A percentile compares a stretch with the other conserved stretches of the same genome.
Conservation (phyloP, 352 stramenopile species). For the Phytophthora pluvialis region DNA sequence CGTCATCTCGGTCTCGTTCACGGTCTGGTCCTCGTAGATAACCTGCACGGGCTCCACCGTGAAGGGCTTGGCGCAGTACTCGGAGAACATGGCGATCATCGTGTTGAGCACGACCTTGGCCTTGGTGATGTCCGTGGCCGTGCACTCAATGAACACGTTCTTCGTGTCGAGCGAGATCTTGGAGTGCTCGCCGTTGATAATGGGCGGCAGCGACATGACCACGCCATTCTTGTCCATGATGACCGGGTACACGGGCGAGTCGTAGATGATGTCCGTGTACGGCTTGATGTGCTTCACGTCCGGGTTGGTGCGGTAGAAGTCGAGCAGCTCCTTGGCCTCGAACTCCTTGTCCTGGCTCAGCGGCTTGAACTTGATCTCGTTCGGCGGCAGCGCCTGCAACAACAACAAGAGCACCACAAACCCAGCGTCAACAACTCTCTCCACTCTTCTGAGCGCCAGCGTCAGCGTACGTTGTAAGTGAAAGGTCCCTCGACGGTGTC, state of each 20-base stretch:
- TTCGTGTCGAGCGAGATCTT: conserved; percentile 97
- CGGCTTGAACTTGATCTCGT: conserved; percentile 97
- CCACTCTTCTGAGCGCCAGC: not conserved
- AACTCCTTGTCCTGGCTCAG: conserved; percentile 93
- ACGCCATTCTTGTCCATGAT: conserved; percentile 96
- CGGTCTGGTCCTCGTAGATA: conserved; percentile 93
- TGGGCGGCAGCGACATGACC: conserved; percentile 98
- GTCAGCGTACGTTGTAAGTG: conserved; percentile 80
- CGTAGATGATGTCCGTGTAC: conserved; percentile 99
- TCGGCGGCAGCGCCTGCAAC: conserved; percentile 86
- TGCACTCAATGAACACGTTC: conserved; percentile 99
- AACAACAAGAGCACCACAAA: not conserved
- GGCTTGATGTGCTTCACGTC: conserved; percentile 98
- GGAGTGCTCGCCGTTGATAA: conserved; percentile 99
- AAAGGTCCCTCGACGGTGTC: conserved; percentile 96
- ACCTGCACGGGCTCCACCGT: conserved; percentile 97
- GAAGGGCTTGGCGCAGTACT: conserved; percentile 98
- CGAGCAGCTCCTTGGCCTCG: conserved; percentile 94
- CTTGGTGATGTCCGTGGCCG: conserved; percentile 99
- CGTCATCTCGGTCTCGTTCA: conserved; percentile 80
- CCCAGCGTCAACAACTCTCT: conserved; percentile 2
- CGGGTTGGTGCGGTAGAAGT: conserved; percentile 96
- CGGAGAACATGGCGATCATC: conserved; percentile 99
- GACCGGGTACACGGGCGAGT: conserved; percentile 97
- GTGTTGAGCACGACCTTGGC: conserved; percentile 99